A percentile compares a stretch with the other conserved stretches of the same genome.
phyloP scores from a whole-genome alignment of 1,284 basidiomycete species.

The Phellinidium pouzarii region DNA sequence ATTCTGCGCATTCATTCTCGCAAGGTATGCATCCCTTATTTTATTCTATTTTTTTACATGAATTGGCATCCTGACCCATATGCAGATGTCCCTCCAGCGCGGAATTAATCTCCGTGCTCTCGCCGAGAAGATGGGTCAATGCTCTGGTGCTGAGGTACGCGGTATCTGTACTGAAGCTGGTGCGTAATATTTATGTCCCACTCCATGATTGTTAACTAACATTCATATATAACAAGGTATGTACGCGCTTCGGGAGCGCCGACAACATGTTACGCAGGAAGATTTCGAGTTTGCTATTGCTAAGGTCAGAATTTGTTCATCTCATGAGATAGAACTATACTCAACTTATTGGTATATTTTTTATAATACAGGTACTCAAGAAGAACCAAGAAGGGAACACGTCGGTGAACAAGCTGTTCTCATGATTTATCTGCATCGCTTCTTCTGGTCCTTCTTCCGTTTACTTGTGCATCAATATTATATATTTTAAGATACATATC shows the following conservation, averaged over 20 bases:
- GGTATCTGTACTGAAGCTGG: conserved; percentile 99
- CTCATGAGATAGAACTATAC: background rate
- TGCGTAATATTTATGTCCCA: conserved; percentile 32
- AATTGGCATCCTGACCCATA: background rate
- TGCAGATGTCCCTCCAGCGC: conserved; percentile 92
- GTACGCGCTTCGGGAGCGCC: conserved; percentile 92
- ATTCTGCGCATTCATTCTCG: conserved; percentile 96
- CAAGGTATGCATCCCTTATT: conserved; percentile 50
- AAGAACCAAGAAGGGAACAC: conserved; percentile 90
- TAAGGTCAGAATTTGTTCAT: conserved; percentile 48
- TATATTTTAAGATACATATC: background rate
- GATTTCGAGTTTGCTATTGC: conserved; percentile 98
- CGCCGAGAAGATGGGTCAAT: conserved; percentile 99
- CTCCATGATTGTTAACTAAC: background rate
- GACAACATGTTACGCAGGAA: conserved; percentile 96
- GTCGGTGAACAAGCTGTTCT: conserved; percentile 86
- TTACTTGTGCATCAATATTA: conserved; percentile 8
- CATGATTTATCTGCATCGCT: conserved; percentile 32
- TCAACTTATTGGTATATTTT: conserved; percentile 6
- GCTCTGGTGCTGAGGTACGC: conserved; percentile 95
- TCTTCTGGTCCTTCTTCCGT: background rate
- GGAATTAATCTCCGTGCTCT: conserved; percentile 93
- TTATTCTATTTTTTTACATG: background rate
- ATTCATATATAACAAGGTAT: conserved; percentile 64
- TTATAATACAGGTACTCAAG: conserved; percentile 64